phyloP scores from a whole-genome alignment of 192 early-diverging fungal species.

The Backusella tarrabulga region DNA sequence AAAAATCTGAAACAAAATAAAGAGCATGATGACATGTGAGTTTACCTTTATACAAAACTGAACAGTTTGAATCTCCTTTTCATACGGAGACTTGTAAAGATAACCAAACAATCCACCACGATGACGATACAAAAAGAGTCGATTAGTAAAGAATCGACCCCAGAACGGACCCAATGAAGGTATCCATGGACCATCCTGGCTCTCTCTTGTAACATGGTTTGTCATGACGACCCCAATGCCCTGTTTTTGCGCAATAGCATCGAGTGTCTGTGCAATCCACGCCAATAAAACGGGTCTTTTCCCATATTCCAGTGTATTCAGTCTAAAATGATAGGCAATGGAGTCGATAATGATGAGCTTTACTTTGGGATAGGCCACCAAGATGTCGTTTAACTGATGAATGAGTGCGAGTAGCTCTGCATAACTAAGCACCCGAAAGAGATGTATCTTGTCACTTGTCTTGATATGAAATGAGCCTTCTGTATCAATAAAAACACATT shows the following conservation, averaged over 20 bases:
- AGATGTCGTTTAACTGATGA: background rate
- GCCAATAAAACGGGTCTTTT: background rate
- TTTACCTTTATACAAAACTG: constrained; percentile 1
- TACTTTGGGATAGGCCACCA: background rate
- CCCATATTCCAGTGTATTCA: constrained; percentile 1
- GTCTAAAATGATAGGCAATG: constrained; percentile 15
- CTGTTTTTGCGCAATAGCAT: background rate
- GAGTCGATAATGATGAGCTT: constrained; percentile 15
- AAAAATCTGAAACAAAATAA: background rate
- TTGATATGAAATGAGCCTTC: constrained; percentile 6
- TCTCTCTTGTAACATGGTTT: constrained; percentile 11
- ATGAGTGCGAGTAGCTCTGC: constrained; percentile 11
- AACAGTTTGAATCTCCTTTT: background rate
- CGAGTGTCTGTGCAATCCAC: constrained; percentile 1
- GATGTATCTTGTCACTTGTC: background rate
- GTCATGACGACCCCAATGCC: constrained; percentile 5
- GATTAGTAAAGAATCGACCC: background rate
- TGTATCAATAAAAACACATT: constrained; percentile 25
- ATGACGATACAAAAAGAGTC: background rate
- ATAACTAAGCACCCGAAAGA: constrained; percentile 14
- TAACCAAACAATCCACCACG: background rate
- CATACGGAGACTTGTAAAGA: background rate
- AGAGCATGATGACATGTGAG: background rate
- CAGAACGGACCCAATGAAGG: background rate
- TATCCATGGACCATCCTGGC: background rate